Evolutionary conservation across 2,329 filamentous ascomycete genomes (phyloP).

Genomic region (Chaetomium sp.): DNA sequence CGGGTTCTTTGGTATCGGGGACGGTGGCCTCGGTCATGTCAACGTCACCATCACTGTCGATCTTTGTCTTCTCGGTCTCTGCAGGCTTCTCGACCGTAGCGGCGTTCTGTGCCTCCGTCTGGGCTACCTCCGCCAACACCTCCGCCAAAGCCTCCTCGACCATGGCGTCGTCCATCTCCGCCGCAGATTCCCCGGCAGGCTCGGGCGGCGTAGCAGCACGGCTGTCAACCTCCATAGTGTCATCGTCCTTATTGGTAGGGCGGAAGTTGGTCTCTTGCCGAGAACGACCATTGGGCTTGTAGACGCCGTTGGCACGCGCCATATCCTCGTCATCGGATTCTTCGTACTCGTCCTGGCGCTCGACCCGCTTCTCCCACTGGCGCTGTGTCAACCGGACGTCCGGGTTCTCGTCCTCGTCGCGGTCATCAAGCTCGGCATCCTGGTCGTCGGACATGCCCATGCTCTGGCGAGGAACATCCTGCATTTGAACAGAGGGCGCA

Average conservation of each 20-base stretch:
- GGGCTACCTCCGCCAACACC: constrained; percentile 22
- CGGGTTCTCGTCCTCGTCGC: constrained; percentile 84
- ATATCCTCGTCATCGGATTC: constrained; percentile 90
- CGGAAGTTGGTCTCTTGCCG: constrained; percentile 57
- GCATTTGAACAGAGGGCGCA: constrained; percentile 89
- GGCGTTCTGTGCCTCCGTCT: constrained; percentile 36
- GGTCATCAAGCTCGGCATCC: constrained; percentile 64
- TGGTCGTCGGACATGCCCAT: constrained; percentile 68
- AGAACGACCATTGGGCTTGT: constrained; percentile 48
- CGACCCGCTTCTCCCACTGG: constrained; percentile 76
- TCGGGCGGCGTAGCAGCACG: constrained; percentile 31
- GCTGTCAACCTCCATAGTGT: constrained; percentile 35
- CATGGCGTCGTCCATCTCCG: constrained; percentile 35
- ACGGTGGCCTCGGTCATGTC: constrained; percentile 49
- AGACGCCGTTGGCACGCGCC: constrained; percentile 70
- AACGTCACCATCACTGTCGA: constrained; percentile 55
- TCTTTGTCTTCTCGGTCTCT: constrained; percentile 32
- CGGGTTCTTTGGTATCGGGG: constrained; percentile 36
- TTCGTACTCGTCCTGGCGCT: constrained; percentile 78
- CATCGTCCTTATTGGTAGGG: constrained; percentile 39
- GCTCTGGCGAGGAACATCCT: constrained; percentile 68
- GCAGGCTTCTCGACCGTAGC: constrained; percentile 12
- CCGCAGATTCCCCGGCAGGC: constrained; percentile 22
- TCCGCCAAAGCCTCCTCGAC: constrained; percentile 30
- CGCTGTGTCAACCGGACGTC: constrained; percentile 81